A percentile compares a stretch with the other conserved stretches of the same genome.
These are phyloP conservation scores for Leptodermis oblonga DNA, from an alignment of 257 asterid genomes.

Conservation along the genomic window DNA sequence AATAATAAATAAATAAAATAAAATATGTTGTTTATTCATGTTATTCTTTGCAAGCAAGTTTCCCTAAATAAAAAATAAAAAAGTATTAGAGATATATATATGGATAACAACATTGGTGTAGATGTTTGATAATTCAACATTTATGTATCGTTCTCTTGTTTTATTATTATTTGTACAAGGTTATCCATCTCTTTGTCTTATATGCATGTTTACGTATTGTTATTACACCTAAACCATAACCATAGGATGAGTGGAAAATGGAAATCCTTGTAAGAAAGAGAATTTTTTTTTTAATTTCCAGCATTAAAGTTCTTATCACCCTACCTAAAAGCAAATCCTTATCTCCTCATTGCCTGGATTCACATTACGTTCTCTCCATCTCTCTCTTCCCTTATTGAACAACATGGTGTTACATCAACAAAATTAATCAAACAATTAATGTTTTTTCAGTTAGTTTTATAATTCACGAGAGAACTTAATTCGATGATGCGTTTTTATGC, in stretches of 20 bases:
- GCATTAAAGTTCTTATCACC: too few species aligned
- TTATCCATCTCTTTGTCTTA: not conserved
- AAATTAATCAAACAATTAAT: too few species aligned
- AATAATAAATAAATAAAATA: too few species aligned
- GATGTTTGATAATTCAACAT: not conserved
- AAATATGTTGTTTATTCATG: not conserved
- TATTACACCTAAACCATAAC: slow-evolving; percentile 2
- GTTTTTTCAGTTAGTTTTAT: too few species aligned
- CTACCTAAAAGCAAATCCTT: too few species aligned
- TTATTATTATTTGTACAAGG: not conserved
- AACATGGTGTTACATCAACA: too few species aligned
- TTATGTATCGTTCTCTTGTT: not conserved
- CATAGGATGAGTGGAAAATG: too few species aligned
- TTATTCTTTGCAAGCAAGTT: not conserved
- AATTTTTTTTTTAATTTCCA: too few species aligned
- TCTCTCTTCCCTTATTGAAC: not conserved
- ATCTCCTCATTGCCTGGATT: too few species aligned
- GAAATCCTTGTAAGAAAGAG: too few species aligned
- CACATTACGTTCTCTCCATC: not conserved
- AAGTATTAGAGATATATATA: not conserved
- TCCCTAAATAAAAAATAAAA: not conserved
- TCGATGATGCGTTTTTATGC: too few species aligned
- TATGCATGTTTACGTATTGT: not conserved
- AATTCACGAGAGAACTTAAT: too few species aligned
- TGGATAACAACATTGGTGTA: not conserved